Percentiles rank a stretch among this genome's conserved stretches.
These are phyloP conservation scores for Erythrophleum fordii DNA, from an alignment of 306 rosid genomes.

Conservation along the genomic window DNA sequence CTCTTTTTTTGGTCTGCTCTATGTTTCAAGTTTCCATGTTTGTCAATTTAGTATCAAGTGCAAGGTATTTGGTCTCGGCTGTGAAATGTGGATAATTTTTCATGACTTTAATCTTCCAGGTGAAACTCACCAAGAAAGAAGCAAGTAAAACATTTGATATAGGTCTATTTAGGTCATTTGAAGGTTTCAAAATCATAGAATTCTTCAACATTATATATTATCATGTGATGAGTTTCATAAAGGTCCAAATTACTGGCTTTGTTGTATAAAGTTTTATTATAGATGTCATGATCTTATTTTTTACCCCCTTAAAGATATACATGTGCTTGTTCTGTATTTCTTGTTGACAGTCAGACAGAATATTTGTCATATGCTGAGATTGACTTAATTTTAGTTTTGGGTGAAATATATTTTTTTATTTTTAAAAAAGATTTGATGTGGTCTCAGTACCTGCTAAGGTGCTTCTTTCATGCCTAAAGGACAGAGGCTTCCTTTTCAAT, in stretches of 20 bases:
- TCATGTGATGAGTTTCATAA: neutral
- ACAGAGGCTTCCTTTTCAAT: neutral
- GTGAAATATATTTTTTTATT: neutral
- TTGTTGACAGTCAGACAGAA: neutral
- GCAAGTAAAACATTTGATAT: neutral
- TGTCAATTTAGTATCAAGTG: neutral
- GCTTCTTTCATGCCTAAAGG: neutral
- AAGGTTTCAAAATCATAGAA: neutral
- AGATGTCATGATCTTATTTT: neutral
- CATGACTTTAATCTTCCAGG: neutral
- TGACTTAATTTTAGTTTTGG: neutral
- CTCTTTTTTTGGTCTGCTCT: constrained; percentile 12
- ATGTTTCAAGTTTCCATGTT: neutral
- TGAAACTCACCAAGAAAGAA: neutral
- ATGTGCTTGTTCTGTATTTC: neutral
- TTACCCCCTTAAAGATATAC: neutral
- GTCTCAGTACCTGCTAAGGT: neutral
- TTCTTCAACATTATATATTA: neutral
- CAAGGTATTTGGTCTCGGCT: neutral
- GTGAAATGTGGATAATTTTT: constrained; percentile 12
- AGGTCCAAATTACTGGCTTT: neutral
- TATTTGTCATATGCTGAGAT: neutral
- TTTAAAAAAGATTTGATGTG: neutral
- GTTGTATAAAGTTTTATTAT: neutral
- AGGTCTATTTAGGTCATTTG: neutral